Evolutionary conservation across 305 asterid genomes (phyloP).

Genomic region (Stenogyne calaminthoides): DNA sequence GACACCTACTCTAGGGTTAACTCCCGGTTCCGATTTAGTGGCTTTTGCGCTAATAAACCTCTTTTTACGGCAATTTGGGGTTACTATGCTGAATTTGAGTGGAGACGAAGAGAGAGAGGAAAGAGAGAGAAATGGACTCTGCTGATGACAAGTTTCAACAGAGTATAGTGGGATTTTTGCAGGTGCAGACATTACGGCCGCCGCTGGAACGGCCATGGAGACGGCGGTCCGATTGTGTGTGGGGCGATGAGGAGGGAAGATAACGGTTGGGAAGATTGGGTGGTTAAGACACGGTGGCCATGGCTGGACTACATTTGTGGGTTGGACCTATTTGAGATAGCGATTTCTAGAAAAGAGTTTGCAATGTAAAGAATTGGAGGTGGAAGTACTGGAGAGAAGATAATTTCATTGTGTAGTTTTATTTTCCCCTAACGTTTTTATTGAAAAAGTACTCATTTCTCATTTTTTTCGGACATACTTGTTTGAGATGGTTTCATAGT

Average conservation of each 20-base stretch:
- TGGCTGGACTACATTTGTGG: not conserved
- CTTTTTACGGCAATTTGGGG: conserved; percentile 39
- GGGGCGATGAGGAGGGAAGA: conserved; percentile 49
- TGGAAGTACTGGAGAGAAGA: not conserved
- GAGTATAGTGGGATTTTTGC: conserved; percentile 28
- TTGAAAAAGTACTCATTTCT: no score
- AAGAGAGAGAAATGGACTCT: conserved; percentile 30
- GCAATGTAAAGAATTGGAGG: conserved; percentile 15
- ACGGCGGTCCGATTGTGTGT: conserved; percentile 30
- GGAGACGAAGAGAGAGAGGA: conserved; percentile 23
- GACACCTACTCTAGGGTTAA: conserved; percentile 70
- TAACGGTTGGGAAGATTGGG: conserved; percentile 48
- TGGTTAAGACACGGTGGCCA: conserved; percentile 34
- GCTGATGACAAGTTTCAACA: conserved; percentile 25
- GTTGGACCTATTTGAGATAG: not conserved
- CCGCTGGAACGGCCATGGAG: conserved; percentile 55
- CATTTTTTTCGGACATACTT: no score
- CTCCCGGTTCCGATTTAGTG: conserved; percentile 47
- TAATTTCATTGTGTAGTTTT: not conserved
- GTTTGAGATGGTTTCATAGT: no score
- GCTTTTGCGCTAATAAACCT: conserved; percentile 42
- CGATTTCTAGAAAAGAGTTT: not conserved
- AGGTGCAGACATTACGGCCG: conserved; percentile 41
- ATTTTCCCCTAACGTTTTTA: no score
- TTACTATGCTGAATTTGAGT: conserved; percentile 18